Base-by-base conservation (phyloP, 2,329 filamentous ascomycete genomes). In the Colletotrichum sp. region DNA sequence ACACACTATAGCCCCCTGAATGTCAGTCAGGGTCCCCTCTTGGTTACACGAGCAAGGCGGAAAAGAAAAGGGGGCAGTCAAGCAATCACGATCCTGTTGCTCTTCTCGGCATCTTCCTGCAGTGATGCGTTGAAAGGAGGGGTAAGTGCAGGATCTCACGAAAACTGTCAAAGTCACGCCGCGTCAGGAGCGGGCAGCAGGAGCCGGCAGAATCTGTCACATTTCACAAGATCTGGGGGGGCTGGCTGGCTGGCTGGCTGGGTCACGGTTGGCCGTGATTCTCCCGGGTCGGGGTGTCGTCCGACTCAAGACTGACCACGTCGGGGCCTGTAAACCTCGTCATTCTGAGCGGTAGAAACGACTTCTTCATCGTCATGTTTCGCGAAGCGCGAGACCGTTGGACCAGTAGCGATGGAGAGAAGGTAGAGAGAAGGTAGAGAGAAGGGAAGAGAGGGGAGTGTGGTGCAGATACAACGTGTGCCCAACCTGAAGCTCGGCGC, bases 81-180 rank as follows among this genome's bases (percentile, higher is more conserved):
- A 13, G 44, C n/a, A 52, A 24, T 52, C n/a, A 44, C 62, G 28
- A 62, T 32, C 16, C 28, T 39, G 62, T 64, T 30, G 22, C 65
- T 15, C n/a, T 57, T 26, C 48, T 59, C 55, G 52, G 66, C 52
- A 55, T 22, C 22, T 36, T 24, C 48, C 62, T 44, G 62, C 62
- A 39, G 48, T 36, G 44, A 52, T 52, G n/a, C 44, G 55, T 28
- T n/a, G 34, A 24, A 63, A 28, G 36, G 62, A 48, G 62, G 68
- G 68, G 36, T 26, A 60, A 63, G 62, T 75, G 73, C 73, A 75
- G 73, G 69, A 75, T 75, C 73, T 75, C 73, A 75, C 57, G 69
- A 68, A 30, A 57, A 67, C 57, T 64, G 66, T 66, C 68, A 72
- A 59, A 66, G 16, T 34, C 15, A 36, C 15, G 15, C 62, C 62